Conservation (phyloP, 78 protist species). For the Dictyostelium discoideum region dicty_2.7 NC_007090.3:2883001-2883500, state of each 20-base stretch:
- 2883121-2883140: neutral
- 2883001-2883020: neutral
- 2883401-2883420: neutral
- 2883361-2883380: neutral
- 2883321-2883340: neutral
- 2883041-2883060: neutral
- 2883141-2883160: neutral
- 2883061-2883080: neutral
- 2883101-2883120: neutral
- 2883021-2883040: slow-evolving; percentile 8
- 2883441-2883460: neutral
- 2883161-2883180: neutral
- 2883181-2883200: neutral
- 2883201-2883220: neutral
- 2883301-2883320: neutral
- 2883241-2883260: neutral
- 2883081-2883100: neutral
- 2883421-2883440: neutral
- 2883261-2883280: neutral
- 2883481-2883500: neutral
- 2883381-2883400: neutral
- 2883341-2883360: neutral
- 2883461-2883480: neutral
- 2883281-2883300: neutral
- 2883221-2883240: neutral